Conservation (phyloP, 129 eudicot genomes). For the Flaveria bidentis region DNA sequence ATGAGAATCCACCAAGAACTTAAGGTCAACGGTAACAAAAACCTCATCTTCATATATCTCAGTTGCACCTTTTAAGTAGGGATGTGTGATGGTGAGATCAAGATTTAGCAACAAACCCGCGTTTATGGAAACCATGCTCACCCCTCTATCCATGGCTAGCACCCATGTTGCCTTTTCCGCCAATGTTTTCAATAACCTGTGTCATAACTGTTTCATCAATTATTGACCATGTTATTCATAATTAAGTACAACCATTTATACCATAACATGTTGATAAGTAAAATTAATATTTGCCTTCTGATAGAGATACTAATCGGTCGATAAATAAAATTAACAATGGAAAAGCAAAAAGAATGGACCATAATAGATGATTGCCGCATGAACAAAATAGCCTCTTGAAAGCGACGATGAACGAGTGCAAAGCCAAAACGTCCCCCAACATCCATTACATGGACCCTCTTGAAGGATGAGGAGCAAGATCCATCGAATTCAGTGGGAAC, state of each 20-base stretch:
- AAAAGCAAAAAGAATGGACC: conserved; percentile 32
- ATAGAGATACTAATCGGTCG: no score
- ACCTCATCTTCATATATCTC: conserved; percentile 88
- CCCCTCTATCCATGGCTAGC: conserved; percentile 87
- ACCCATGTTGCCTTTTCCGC: conserved; percentile 93
- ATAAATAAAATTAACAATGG: no score
- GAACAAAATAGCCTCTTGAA: conserved; percentile 63
- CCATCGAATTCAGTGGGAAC: conserved; percentile 24
- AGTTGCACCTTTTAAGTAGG: conserved; percentile 87
- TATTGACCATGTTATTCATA: background rate
- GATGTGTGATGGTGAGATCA: conserved; percentile 64
- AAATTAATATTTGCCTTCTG: no score
- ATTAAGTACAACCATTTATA: background rate
- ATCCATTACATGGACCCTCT: conserved; percentile 71
- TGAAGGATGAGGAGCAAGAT: conserved; percentile 32
- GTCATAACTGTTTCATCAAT: conserved; percentile 64
- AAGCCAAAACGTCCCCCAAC: conserved; percentile 60
- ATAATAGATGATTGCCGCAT: conserved; percentile 54
- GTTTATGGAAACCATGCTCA: conserved; percentile 84
- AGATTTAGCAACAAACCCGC: conserved; percentile 66
- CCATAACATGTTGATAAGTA: background rate
- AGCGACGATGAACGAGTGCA: conserved; percentile 56
- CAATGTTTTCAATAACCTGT: conserved; percentile 71
- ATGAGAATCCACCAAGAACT: conserved; percentile 78
- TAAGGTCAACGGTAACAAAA: conserved; percentile 72